phyloP scores from a whole-genome alignment of 352 stramenopile genomes.

The Globisporangium takayamanum region DNA sequence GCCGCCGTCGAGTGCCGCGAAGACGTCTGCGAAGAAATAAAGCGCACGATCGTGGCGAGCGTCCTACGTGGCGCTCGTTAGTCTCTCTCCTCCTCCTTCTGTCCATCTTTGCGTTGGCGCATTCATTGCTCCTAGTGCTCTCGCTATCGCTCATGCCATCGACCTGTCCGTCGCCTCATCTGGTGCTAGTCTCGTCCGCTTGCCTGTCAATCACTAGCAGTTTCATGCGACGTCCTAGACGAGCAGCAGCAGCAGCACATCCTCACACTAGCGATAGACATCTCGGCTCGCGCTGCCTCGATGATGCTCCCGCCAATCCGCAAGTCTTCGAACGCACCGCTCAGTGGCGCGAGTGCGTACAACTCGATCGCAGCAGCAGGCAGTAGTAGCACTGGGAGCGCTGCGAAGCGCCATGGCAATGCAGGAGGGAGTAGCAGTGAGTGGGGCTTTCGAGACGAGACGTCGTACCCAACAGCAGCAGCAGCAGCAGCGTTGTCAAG shows the following conservation, averaged over 20 bases:
- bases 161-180: no score
- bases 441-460: conserved; percentile 7
- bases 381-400: background rate
- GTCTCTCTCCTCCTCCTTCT: background rate
- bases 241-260: no score
- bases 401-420: background rate
- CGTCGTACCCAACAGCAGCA: background rate
- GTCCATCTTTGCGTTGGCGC: background rate
- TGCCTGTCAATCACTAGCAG: no score
- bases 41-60: background rate
- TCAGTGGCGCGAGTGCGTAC: background rate
- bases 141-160: no score
- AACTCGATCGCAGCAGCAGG: background rate
- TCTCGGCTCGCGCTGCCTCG: background rate
- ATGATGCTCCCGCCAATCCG: conserved; percentile 49
- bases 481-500: background rate
- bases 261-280: no score
- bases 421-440: background rate
- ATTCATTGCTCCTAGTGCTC: no score
- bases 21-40: conserved; percentile 6
- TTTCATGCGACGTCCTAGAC: no score
- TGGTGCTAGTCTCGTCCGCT: no score
- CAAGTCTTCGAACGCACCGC: conserved; percentile 22
- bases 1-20: conserved; percentile 1
- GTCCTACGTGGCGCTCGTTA: background rate